Evolutionary conservation across 2,329 filamentous ascomycete genomes (phyloP), one percentile per base, ranked within the genome.

Genomic region (Paecilomyces formosus): DNA sequence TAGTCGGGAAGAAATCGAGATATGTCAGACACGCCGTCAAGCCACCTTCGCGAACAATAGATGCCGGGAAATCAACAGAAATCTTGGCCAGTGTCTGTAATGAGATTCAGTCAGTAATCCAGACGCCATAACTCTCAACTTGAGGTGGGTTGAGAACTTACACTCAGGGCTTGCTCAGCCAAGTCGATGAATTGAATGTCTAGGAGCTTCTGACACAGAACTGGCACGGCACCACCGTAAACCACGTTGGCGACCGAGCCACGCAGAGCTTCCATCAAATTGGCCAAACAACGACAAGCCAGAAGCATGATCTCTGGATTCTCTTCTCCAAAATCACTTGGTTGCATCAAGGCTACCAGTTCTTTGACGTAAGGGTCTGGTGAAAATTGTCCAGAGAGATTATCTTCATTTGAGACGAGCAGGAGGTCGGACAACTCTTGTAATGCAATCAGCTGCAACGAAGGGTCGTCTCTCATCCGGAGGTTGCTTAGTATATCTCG

Each of bases 141-240:
- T 52, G 54, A 59, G 8, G 12, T 12, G 18, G n/a, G 52, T 28
- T 35, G 33, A 58, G 58, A 57, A 78, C 81, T 71, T 74, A 84
- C 81, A 78, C 92, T 99, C 55, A 99, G 79, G 59, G 94, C 92
- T 77, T 99, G 95, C 76, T 99, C 94, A 39, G 95, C 95, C 57
- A 99, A 81, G 73, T 99, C 94, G 71, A 99, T 99, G 73, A 93
- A 99, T 61, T 93, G 88, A 53, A 97, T 97, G 74, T 97, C 92
- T 61, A 97, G 81, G 30, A 99, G 81, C 75, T 97, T 99, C 70
- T 93, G 90, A 76, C 94, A 97, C 26, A 99, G 79, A 12, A 99
- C 87, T 2, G 94, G 92, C 4, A 99, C 94, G 33, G 94, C 94
- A 55, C 92, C 91, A n/a, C 92, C 93, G 71, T 97, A 97, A 3